Conservation (phyloP, 208 protist genomes). For the Strigomonas galati region DNA sequence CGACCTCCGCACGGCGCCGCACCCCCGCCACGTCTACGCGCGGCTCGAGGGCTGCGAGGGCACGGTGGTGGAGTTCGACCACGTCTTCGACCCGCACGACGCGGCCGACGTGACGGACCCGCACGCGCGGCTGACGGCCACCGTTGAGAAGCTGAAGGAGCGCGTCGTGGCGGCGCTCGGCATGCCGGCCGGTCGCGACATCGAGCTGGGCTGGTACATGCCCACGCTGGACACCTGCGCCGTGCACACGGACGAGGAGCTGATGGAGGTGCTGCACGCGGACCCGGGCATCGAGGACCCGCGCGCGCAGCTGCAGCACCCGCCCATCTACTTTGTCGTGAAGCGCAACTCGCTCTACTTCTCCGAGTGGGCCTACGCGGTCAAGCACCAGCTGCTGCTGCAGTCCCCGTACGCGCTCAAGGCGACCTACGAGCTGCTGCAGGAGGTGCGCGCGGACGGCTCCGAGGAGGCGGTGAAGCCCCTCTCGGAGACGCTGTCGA, state of each 20-base stretch:
- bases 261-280: constrained; percentile 68
- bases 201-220: constrained; percentile 85
- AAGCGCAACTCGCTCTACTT: constrained; percentile 77
- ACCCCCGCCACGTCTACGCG: constrained; percentile 78
- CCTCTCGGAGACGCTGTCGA: constrained; percentile 65
- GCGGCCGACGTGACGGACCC: constrained; percentile 8
- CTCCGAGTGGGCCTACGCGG: constrained; percentile 88
- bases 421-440: constrained; percentile 64
- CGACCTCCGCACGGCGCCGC: constrained; percentile 41
- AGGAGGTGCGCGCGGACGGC: constrained; percentile 80
- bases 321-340: constrained; percentile 87
- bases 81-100: constrained; percentile 45
- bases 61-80: constrained; percentile 85
- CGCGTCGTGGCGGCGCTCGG: constrained; percentile 35
- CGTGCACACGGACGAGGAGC: constrained; percentile 67
- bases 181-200: constrained; percentile 62
- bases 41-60: constrained; percentile 84
- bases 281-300: constrained; percentile 84
- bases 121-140: constrained; percentile 11
- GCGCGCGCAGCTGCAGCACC: constrained; percentile 51
- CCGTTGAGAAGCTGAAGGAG: constrained; percentile 41
- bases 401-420: constrained; percentile 85
- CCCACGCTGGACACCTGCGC: constrained; percentile 82
- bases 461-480: constrained; percentile 52
- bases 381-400: constrained; percentile 86